Evolutionary conservation across 1,139 yeast genomes (phyloP).

Genomic region (Blastobotrys apis): DNA sequence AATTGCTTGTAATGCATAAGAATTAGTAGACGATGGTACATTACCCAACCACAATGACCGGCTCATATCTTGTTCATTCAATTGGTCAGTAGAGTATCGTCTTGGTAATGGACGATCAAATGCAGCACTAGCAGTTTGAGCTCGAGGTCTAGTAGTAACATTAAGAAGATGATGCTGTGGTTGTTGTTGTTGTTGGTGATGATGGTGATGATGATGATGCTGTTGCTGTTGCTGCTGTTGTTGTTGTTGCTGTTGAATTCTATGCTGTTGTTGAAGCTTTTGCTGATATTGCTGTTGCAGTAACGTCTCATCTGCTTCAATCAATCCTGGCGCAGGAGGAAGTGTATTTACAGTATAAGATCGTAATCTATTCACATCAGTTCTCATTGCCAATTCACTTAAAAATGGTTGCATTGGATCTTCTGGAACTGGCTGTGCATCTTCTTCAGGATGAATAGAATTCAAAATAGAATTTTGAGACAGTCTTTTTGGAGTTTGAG

Average conservation of each 20-base stretch:
- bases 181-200: constrained; percentile 10
- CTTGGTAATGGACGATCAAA: constrained; percentile 7
- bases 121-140: constrained; percentile 21
- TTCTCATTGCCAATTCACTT: constrained; percentile 32
- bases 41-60: constrained; percentile 73
- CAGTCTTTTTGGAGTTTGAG: constrained; percentile 20
- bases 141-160: constrained; percentile 22
- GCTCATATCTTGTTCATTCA: constrained; percentile 38
- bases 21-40: constrained; percentile 52
- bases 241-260: constrained; percentile 15
- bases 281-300: constrained; percentile 20
- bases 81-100: constrained; percentile 2
- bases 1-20: constrained; percentile 44
- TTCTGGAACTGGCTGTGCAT: constrained; percentile 5
- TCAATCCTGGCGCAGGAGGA: constrained; percentile 24
- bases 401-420: constrained; percentile 36
- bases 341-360: constrained; percentile 38
- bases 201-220: no score
- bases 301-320: constrained; percentile 12
- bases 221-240: constrained; percentile 17
- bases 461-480: constrained; percentile 12
- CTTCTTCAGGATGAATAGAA: constrained; percentile 3
- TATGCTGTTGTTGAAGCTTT: constrained; percentile 15
- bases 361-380: constrained; percentile 37
- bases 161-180: constrained; percentile 8